phyloP scores from a whole-genome alignment of 192 early-diverging fungal genomes.

The Phlyctochytrium bullatum region DNA sequence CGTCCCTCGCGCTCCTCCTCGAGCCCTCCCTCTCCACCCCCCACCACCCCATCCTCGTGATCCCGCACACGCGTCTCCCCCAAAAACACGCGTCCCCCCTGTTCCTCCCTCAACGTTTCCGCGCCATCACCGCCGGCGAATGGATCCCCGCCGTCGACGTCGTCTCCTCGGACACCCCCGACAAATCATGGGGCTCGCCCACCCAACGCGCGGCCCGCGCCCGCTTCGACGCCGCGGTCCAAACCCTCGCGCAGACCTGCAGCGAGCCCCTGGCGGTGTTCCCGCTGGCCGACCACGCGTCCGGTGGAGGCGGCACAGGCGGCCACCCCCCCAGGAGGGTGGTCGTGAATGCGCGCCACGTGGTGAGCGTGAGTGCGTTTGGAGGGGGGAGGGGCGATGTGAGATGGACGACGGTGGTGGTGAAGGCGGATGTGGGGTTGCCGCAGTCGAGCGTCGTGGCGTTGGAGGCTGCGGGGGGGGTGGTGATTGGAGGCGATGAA shows the following conservation, averaged over 20 bases:
- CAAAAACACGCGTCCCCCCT: not conserved
- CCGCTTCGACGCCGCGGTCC: not conserved
- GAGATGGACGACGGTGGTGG: not conserved
- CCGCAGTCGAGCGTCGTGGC: not conserved
- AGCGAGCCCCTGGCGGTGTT: not conserved
- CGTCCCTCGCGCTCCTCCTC: not conserved
- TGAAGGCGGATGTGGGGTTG: not conserved
- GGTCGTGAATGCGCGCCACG: not conserved
- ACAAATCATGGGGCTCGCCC: no score
- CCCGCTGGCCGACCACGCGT: not conserved
- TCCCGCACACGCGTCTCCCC: not conserved
- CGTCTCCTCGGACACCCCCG: not conserved
- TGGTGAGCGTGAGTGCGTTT: not conserved
- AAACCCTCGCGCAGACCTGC: not conserved
- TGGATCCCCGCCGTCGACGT: not conserved
- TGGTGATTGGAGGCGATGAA: not conserved
- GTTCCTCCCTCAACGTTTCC: no score
- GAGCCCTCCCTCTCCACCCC: not conserved
- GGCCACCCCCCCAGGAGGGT: not conserved
- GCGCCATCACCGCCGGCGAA: not conserved
- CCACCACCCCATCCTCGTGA: not conserved
- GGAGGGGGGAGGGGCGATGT: not conserved
- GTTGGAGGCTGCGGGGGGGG: not conserved
- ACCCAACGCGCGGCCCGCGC: no score
- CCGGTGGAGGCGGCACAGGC: not conserved